Evolutionary conservation across 768 basidiomycete species (phyloP).

Genomic region (Dioszegia crocea): DNA sequence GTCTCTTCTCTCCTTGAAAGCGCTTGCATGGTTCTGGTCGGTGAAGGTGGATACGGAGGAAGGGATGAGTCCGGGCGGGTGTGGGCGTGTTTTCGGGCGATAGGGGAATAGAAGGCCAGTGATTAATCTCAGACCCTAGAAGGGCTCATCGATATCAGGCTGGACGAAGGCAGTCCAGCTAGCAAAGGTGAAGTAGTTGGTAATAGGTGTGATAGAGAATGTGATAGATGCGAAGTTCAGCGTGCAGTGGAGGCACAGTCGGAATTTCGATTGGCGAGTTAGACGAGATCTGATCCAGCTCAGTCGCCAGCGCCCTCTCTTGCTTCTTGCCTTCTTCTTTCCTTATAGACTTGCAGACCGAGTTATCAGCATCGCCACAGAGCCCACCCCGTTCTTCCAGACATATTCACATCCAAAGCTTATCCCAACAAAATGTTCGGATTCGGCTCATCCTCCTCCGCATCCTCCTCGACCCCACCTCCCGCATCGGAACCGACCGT

Average conservation of each 20-base stretch:
- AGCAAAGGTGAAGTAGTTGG: too few relatives aligned
- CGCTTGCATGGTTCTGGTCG: constrained; percentile 26
- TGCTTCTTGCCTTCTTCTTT: background rate
- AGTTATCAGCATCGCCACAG: background rate
- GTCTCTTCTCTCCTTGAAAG: constrained; percentile 41
- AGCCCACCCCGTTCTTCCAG: too few relatives aligned
- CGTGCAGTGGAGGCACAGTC: too few relatives aligned
- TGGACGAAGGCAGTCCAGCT: background rate
- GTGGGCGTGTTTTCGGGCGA: too few relatives aligned
- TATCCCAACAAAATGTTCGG: constrained; percentile 16
- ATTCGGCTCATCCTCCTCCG: constrained; percentile 31
- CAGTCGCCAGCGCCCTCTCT: background rate
- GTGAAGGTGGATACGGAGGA: background rate
- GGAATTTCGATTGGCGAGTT: constrained; percentile 6
- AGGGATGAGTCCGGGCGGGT: too few relatives aligned
- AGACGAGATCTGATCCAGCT: background rate
- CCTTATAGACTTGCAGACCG: background rate
- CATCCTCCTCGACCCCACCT: constrained; percentile 23
- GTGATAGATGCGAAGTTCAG: background rate
- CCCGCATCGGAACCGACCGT: constrained; percentile 14
- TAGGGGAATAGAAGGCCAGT: too few relatives aligned
- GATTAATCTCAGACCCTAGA: background rate
- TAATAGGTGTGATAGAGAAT: too few relatives aligned
- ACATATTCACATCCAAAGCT: background rate
- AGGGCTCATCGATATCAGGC: background rate